Percentiles rank a stretch among this genome's conserved stretches.
phyloP scores from a whole-genome alignment of 768 basidiomycete genomes.

The Macrocybe gigantea region DNA sequence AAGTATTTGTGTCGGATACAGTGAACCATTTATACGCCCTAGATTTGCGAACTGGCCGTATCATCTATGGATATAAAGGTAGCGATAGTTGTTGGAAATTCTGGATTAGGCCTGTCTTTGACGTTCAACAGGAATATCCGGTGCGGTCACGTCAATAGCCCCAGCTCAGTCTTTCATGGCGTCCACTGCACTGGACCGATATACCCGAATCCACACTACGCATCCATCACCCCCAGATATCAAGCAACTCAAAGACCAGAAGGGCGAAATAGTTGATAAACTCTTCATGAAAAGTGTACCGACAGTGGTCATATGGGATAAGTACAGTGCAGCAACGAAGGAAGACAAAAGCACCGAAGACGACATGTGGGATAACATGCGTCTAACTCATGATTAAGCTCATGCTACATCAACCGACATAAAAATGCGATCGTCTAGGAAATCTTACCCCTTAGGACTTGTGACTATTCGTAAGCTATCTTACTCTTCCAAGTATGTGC shows the following conservation, averaged over 20 bases:
- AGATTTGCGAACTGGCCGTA: constrained; percentile 63
- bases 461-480: constrained; percentile 50
- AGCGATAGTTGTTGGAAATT: constrained; percentile 1
- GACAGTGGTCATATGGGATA: constrained; percentile 62
- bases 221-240: constrained; percentile 41
- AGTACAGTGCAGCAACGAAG: constrained; percentile 7
- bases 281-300: constrained; percentile 57
- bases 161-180: constrained; percentile 46
- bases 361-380: constrained; percentile 67
- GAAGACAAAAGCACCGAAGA: constrained; percentile 24
- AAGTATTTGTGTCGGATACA: constrained; percentile 64
- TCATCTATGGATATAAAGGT: constrained; percentile 69
- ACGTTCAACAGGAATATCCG: constrained; percentile 53
- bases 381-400: constrained; percentile 9
- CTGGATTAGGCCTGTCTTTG: not conserved
- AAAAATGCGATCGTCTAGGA: no score
- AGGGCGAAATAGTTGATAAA: constrained; percentile 59
- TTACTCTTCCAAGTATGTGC: constrained; percentile 83
- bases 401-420: no score
- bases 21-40: constrained; percentile 58
- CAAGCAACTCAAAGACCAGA: constrained; percentile 47
- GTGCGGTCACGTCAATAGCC: constrained; percentile 62
- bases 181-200: constrained; percentile 66
- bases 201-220: constrained; percentile 61
- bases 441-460: constrained; percentile 11